Evolutionary conservation across 768 basidiomycete genomes (phyloP).

Genomic region (Lactarius deliciosus): DNA sequence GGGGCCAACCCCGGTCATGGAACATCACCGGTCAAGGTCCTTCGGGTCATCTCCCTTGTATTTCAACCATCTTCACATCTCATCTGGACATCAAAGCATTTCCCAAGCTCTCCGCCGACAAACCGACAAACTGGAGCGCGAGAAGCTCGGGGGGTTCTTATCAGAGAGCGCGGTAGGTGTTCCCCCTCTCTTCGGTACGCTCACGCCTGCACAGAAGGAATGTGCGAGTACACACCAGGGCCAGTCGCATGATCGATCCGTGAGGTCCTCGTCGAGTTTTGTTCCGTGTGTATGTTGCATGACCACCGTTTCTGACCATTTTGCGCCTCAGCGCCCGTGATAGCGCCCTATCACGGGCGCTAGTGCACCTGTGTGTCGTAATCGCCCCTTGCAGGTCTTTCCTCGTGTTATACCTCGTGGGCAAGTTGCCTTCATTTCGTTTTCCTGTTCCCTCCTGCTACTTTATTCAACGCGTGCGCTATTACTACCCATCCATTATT

Average conservation of each 20-base stretch:
- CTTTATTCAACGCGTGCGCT: no score
- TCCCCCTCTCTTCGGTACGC: neutral
- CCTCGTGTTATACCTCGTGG: no score
- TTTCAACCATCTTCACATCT: slow-evolving; percentile 57
- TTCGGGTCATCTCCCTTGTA: slow-evolving; percentile 58
- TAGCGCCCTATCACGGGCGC: slow-evolving; percentile 40
- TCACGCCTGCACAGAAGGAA: no score
- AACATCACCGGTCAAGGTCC: slow-evolving; percentile 54
- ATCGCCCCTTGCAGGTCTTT: no score
- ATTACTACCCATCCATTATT: no score
- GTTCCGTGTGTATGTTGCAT: slow-evolving; percentile 40
- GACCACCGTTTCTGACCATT: slow-evolving; percentile 46
- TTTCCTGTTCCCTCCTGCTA: no score
- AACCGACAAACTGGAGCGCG: slow-evolving; percentile 47
- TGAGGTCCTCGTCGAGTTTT: slow-evolving; percentile 85
- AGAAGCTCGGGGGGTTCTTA: slow-evolving; percentile 86
- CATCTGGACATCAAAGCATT: slow-evolving; percentile 83
- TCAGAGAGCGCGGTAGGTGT: slow-evolving; percentile 61
- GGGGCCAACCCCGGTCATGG: neutral
- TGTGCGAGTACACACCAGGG: slow-evolving; percentile 85
- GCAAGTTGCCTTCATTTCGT: no score
- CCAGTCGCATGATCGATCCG: slow-evolving; percentile 65
- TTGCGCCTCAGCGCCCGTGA: slow-evolving; percentile 84
- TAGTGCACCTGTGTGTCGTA: slow-evolving; percentile 71
- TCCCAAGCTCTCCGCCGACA: slow-evolving; percentile 77